Base-by-base conservation (phyloP, 306 rosid genomes). In the Malus orientalis region DNA sequence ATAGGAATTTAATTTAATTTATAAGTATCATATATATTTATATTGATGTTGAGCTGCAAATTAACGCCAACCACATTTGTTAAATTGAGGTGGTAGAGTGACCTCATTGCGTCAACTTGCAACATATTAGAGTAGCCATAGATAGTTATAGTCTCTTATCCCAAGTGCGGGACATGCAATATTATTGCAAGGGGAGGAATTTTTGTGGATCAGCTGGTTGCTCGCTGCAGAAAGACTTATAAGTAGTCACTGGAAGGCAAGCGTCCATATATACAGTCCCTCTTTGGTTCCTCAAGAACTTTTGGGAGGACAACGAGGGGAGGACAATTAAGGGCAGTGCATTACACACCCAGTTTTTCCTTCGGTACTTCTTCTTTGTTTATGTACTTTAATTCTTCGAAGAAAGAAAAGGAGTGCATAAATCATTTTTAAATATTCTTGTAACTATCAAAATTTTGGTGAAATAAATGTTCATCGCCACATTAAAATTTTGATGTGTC, bases 11-110 rank as follows among this genome's bases (percentile, higher is more conserved):
- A 16, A 14, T 19, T 64, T 75, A 3, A 12, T 51, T 22, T 27
- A 29, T 4, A 64, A 76, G 29, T 54, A n/a, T 19, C 54, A 19
- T 15, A 6, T 3, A n/a, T 38, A 66, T 15, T 53, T 54, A 62
- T 20, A 11, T 75, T 62, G 80, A 70, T 75, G 67, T 57, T 51
- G 72, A 80, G 70, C 57, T 66, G 36, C 70, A 63, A 73, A 66
- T 58, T 13, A 73, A 65, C 15, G 69, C 32, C 55, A 74, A 25
- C 81, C 75, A 12, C 22, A 47, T n/a, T n/a, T 38, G 69, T 55
- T 14, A 22, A 13, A 23, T 42, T 59, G 74, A 58, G 45, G 62
- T 59, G 4, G 32, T 49, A 53, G 7, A 62, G 30, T 15, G 38
- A 29, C 66, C 66, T 23, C 18, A 25, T 61, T 27, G 67, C 5